Evolutionary conservation across 768 basidiomycete species (phyloP).

Genomic region (Lyophyllum semitale): DNA sequence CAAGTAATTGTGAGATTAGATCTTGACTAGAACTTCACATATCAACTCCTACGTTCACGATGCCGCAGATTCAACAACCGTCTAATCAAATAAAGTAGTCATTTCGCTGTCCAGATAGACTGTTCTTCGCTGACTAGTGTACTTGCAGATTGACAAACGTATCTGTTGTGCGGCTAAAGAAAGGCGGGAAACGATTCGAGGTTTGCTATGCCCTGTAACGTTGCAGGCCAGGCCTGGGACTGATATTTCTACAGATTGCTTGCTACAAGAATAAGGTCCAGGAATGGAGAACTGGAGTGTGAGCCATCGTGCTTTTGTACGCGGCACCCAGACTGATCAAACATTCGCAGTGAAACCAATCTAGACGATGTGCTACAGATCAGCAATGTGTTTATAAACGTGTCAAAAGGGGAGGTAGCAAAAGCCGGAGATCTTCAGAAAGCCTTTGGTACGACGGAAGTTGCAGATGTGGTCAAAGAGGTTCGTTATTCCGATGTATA

Average conservation of each 20-base stretch:
- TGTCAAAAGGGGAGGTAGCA: conserved; percentile 94
- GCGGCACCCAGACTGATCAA: background rate
- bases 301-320: conserved; percentile 29
- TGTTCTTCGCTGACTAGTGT: conserved; percentile 3
- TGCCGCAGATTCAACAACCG: conserved; percentile 74
- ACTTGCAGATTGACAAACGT: conserved; percentile 88
- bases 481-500: conserved; percentile 36
- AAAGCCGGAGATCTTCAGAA: conserved; percentile 89
- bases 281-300: conserved; percentile 93
- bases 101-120: background rate
- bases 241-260: conserved; percentile 62
- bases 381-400: conserved; percentile 93
- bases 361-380: conserved; percentile 97
- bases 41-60: conserved; percentile 20
- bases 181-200: conserved; percentile 97
- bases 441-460: conserved; percentile 79
- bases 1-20: background rate
- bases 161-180: conserved; percentile 93
- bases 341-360: conserved; percentile 72
- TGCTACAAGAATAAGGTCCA: conserved; percentile 99
- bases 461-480: conserved; percentile 78
- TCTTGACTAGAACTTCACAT: conserved; percentile 2
- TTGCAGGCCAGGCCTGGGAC: background rate
- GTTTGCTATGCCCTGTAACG: conserved; percentile 36
- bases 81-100: conserved; percentile 86